Conservation (phyloP, 2,329 filamentous ascomycete genomes). For the Botrytis deweyae region DNA sequence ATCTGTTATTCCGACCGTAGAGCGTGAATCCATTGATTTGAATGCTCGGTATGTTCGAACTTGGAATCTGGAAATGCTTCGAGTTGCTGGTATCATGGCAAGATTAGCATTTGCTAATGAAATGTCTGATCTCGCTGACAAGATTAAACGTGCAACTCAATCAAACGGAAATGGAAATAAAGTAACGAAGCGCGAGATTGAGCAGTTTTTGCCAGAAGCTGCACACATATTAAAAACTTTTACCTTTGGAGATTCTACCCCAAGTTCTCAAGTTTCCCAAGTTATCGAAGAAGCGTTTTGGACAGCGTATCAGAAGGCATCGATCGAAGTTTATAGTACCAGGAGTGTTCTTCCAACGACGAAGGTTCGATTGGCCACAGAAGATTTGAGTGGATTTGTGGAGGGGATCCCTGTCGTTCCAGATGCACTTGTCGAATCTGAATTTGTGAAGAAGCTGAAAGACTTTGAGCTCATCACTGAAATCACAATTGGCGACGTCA, state of each 20-base stretch:
- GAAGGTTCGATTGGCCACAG: conserved; percentile 72
- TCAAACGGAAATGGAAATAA: conserved; percentile 46
- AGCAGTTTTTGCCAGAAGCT: conserved; percentile 71
- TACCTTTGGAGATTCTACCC: conserved; percentile 85
- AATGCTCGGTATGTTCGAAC: conserved; percentile 92
- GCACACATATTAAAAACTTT: conserved; percentile 85
- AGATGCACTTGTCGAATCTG: conserved; percentile 67
- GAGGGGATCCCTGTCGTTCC: conserved; percentile 86
- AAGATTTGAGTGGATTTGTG: conserved; percentile 70
- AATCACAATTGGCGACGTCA: conserved; percentile 84
- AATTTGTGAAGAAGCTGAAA: conserved; percentile 76
- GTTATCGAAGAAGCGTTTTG: conserved; percentile 95
- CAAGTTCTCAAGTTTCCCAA: conserved; percentile 77
- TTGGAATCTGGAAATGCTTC: conserved; percentile 93
- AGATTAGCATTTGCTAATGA: conserved; percentile 85
- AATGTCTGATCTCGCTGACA: conserved; percentile 72
- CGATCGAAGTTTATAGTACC: conserved; percentile 85
- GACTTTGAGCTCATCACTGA: conserved; percentile 85
- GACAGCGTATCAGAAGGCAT: conserved; percentile 80
- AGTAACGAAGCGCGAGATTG: conserved; percentile 62
- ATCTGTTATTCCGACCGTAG: conserved; percentile 94
- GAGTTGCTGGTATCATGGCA: conserved; percentile 85
- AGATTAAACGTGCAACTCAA: conserved; percentile 51
- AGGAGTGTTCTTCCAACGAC: conserved; percentile 83
- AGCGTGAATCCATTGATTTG: conserved; percentile 93